A percentile compares a stretch with the other conserved stretches of the same genome.
Evolutionary conservation across 495 filamentous ascomycete genomes (phyloP).

Genomic region (Collariella sp.): DNA sequence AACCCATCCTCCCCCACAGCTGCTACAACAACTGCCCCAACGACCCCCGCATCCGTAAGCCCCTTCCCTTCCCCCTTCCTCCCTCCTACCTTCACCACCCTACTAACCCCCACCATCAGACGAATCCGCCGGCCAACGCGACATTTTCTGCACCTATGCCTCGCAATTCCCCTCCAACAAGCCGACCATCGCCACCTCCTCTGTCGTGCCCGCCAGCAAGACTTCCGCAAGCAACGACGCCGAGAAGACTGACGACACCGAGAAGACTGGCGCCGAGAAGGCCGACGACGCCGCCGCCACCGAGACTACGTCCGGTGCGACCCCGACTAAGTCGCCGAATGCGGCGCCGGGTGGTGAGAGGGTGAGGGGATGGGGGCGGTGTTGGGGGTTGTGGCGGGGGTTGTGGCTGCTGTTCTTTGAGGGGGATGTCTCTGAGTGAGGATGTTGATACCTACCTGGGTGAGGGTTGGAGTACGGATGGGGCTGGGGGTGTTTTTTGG

Average conservation of each 20-base stretch:
- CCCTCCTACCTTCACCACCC: not conserved
- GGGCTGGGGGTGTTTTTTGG: not conserved
- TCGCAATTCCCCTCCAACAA: slow-evolving; percentile 26
- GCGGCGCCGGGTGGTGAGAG: slow-evolving; percentile 25
- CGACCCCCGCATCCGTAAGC: slow-evolving; percentile 26
- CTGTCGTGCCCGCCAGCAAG: slow-evolving; percentile 5
- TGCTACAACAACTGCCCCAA: slow-evolving; percentile 46
- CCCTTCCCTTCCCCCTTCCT: not conserved
- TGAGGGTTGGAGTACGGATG: not conserved
- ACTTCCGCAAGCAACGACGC: not conserved
- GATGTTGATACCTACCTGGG: too few relatives aligned
- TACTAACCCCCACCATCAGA: not conserved
- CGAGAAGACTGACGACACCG: slow-evolving; percentile 1
- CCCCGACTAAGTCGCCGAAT: slow-evolving; percentile 14
- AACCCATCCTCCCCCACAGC: slow-evolving; percentile 9
- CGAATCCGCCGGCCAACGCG: slow-evolving; percentile 24
- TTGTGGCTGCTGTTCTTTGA: slow-evolving; percentile 28
- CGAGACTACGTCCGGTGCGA: slow-evolving; percentile 8
- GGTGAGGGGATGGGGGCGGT: slow-evolving; percentile 23
- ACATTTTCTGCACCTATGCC: slow-evolving; percentile 36
- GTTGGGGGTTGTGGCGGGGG: slow-evolving; percentile 29
- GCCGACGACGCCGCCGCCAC: slow-evolving; percentile 11
- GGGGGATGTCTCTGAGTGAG: not conserved
- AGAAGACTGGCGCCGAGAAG: not conserved
- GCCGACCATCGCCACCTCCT: slow-evolving; percentile 11